Conservation (phyloP, 2,329 filamentous ascomycete genomes). For the Diaporthe sp. region DNA sequence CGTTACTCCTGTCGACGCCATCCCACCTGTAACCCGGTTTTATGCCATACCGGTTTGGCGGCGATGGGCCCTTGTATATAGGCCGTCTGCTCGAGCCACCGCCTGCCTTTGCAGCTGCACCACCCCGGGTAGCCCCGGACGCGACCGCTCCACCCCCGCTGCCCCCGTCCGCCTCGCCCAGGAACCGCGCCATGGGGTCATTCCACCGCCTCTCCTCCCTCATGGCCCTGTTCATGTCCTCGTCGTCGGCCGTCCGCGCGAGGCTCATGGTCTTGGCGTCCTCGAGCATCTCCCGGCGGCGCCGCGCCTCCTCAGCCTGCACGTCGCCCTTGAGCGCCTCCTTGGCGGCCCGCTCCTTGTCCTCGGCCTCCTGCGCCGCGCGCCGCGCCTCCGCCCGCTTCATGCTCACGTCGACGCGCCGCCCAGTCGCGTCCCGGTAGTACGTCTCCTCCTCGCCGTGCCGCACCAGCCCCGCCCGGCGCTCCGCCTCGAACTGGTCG, state of each 20-base stretch:
- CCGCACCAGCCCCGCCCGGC: conserved; percentile 51
- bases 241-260: conserved; percentile 86
- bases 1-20: conserved; percentile 93
- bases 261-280: conserved; percentile 88
- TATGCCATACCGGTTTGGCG: conserved; percentile 95
- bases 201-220: conserved; percentile 88
- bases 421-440: conserved; percentile 93
- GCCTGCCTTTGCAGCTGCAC: conserved; percentile 45
- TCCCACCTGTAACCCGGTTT: conserved; percentile 95
- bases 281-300: conserved; percentile 76
- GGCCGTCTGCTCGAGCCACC: conserved; percentile 63
- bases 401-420: conserved; percentile 94
- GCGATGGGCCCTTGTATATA: conserved; percentile 82
- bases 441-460: conserved; percentile 80
- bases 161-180: conserved; percentile 65
- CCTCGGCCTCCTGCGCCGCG: conserved; percentile 74
- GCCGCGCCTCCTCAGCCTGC: conserved; percentile 78
- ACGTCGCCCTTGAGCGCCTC: conserved; percentile 85
- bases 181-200: conserved; percentile 89
- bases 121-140: conserved; percentile 50
- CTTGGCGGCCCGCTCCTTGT: conserved; percentile 76
- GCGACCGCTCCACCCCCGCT: conserved; percentile 41
- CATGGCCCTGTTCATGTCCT: conserved; percentile 86
- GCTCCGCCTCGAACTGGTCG: conserved; percentile 50
- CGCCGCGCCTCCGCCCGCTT: conserved; percentile 88